phyloP scores from a whole-genome alignment of 495 filamentous ascomycete species.

The Apiosordaria backusii region DNA sequence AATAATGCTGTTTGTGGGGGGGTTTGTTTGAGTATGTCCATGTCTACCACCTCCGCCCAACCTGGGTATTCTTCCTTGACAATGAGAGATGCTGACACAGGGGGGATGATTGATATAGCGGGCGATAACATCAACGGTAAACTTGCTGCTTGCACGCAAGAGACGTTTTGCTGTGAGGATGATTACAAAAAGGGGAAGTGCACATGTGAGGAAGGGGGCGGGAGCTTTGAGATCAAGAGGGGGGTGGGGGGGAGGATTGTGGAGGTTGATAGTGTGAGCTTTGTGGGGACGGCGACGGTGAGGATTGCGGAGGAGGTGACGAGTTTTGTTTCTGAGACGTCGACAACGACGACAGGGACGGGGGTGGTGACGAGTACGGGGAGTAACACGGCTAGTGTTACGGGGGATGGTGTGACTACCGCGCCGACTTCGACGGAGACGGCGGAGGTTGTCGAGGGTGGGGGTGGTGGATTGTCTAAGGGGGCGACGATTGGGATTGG shows the following conservation, averaged over 20 bases:
- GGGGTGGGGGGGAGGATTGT: constrained; percentile 33
- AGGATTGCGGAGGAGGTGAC: neutral
- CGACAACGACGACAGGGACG: neutral
- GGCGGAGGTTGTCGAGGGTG: neutral
- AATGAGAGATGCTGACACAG: neutral
- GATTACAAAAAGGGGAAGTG: constrained; percentile 29
- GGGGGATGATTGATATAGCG: constrained; percentile 2
- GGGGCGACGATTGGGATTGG: neutral
- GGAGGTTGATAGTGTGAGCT: constrained; percentile 21
- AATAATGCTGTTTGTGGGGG: constrained; percentile 31
- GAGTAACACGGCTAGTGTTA: neutral
- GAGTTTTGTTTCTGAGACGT: neutral
- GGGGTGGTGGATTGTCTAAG: neutral
- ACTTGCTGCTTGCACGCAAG: constrained; percentile 28
- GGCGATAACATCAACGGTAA: constrained; percentile 19
- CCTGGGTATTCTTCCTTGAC: too few relatives aligned
- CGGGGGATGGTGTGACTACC: neutral
- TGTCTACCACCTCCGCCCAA: too few relatives aligned
- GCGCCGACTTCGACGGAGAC: neutral
- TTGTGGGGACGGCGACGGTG: constrained; percentile 7
- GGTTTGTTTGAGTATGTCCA: constrained; percentile 31
- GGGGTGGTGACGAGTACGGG: neutral
- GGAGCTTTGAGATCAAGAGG: constrained; percentile 20
- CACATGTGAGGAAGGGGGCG: constrained; percentile 23
- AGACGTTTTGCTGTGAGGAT: constrained; percentile 30